Base-by-base conservation (phyloP, 805 yeast genomes). In the Monosporozyma yasuniensis region DNA sequence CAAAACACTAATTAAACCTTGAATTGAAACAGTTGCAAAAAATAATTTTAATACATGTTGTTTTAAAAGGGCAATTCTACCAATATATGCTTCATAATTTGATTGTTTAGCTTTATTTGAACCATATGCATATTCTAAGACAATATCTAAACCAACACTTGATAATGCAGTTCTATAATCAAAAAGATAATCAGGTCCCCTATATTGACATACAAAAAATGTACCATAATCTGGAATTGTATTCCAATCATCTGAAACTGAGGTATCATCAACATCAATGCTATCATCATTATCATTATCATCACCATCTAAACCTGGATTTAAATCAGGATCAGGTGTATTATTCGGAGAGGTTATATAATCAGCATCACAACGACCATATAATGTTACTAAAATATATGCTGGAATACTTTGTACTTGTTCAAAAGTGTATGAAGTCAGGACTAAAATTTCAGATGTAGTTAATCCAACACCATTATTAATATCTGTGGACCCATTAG, bases 401-500 rank as follows among this genome's bases (percentile, higher is more conserved):
- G 59, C 59, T 3, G 69, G 69, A 3, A 60, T 53, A 47, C 57
- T 41, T 5, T 50, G 39, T 6, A 63, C 56, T 44, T 64, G 64
- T 3, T 50, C 43, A 3, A 54, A 52, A n/a, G 64, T 54, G 46
- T 65, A 65, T 5, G 56, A 52, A 2, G 67, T 58, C 5, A 65
- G 48, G 8, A 64, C 56, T 14, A 51, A 49, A 9, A 63, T 47
- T 47, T 64, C 69, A 4, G 67, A 54, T 4, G 67, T 65, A 2
- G 68, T 62, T 23, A 65, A 47, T 1, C 65, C 66, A 3, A 58
- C 63, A 10, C 65, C 66, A 44, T 63, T 59, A 46, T 61, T 59
- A 18, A 57, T 55, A 42, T 51, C 56, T n/a, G 60, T 53, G 2
- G 64, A 50, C 4, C 57, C 59, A 10, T 32, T 21, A 8, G 54